Percentiles rank a stretch among this genome's conserved stretches.
Evolutionary conservation across 345 rosid genomes (phyloP).

Genomic region (Aurinia saxatilis): DNA sequence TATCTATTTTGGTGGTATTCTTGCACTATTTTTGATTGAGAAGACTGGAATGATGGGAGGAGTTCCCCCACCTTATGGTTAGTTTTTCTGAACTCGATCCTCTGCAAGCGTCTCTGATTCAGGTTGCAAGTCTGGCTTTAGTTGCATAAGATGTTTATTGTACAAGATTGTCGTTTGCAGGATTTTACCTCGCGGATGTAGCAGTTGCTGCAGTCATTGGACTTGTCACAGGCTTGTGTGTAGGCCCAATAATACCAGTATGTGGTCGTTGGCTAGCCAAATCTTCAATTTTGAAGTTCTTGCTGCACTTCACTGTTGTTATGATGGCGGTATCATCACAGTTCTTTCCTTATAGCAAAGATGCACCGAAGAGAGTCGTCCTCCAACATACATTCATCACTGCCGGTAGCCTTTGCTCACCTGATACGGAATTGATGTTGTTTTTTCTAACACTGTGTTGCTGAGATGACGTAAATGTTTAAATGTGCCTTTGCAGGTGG

Average conservation of each 20-base stretch:
- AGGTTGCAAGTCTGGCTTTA: background rate
- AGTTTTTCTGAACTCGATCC: slow-evolving; percentile 27
- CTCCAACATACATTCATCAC: slow-evolving; percentile 74
- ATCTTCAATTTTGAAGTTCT: slow-evolving; percentile 58
- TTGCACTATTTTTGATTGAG: slow-evolving; percentile 75
- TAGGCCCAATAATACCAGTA: slow-evolving; percentile 77
- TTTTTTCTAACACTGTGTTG: background rate
- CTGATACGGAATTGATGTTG: background rate
- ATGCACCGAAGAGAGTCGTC: slow-evolving; percentile 87
- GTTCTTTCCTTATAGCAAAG: slow-evolving; percentile 81
- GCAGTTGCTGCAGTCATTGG: slow-evolving; percentile 69
- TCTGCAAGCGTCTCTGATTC: background rate
- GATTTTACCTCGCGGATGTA: slow-evolving; percentile 64
- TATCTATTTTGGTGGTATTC: slow-evolving; percentile 77
- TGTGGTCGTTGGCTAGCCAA: slow-evolving; percentile 76
- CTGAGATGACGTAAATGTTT: background rate
- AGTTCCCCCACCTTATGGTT: slow-evolving; percentile 86
- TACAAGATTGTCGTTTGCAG: slow-evolving; percentile 39
- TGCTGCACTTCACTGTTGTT: slow-evolving; percentile 61
- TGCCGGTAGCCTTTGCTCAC: slow-evolving; percentile 40
- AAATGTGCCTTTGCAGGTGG: slow-evolving; percentile 42
- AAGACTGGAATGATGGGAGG: slow-evolving; percentile 98
- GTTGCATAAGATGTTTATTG: background rate
- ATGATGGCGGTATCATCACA: slow-evolving; percentile 81
- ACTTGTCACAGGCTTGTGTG: slow-evolving; percentile 63